Percentiles rank a stretch among this genome's conserved stretches.
Conservation (phyloP, 2,329 filamentous ascomycete species). For the Decorospora gaudefroyi region DNA sequence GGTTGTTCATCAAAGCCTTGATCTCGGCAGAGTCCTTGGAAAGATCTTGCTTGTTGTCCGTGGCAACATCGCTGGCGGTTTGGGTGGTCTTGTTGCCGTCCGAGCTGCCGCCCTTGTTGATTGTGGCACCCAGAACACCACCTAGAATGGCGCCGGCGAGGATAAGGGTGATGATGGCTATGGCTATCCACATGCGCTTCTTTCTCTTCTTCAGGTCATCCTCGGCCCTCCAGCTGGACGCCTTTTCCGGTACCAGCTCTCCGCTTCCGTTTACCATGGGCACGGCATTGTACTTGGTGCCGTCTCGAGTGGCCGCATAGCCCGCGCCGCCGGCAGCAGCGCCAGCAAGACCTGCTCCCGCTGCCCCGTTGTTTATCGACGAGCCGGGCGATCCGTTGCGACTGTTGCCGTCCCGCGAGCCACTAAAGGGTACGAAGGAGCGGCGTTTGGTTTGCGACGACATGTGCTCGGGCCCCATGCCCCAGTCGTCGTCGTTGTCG, state of each 20-base stretch:
- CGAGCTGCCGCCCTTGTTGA: conserved; percentile 54
- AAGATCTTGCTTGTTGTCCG: conserved; percentile 75
- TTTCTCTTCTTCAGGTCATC: conserved; percentile 55
- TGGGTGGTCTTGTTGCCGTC: conserved; percentile 24
- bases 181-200: conserved; percentile 70
- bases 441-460: conserved; percentile 54
- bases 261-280: conserved; percentile 32
- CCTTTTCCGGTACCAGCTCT: conserved; percentile 61
- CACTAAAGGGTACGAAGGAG: conserved; percentile 64
- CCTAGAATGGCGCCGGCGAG: conserved; percentile 73
- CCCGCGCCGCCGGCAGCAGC: conserved; percentile 48
- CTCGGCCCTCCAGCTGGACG: conserved; percentile 62
- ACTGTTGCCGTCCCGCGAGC: conserved; percentile 48
- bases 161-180: conserved; percentile 65
- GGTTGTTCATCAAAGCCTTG: conserved; percentile 77
- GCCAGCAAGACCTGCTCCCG: conserved; percentile 48
- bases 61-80: conserved; percentile 52
- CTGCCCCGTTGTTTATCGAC: conserved; percentile 40
- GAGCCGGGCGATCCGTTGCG: conserved; percentile 48
- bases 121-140: conserved; percentile 72
- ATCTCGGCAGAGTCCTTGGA: conserved; percentile 77
- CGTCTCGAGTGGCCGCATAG: conserved; percentile 33
- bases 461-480: conserved; percentile 59
- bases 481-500: conserved; percentile 86
- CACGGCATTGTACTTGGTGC: conserved; percentile 63